Percentiles rank a stretch among this genome's conserved stretches.
Evolutionary conservation across 179 eudicot genomes (phyloP).

Genomic region (Kewa caespitosa): DNA sequence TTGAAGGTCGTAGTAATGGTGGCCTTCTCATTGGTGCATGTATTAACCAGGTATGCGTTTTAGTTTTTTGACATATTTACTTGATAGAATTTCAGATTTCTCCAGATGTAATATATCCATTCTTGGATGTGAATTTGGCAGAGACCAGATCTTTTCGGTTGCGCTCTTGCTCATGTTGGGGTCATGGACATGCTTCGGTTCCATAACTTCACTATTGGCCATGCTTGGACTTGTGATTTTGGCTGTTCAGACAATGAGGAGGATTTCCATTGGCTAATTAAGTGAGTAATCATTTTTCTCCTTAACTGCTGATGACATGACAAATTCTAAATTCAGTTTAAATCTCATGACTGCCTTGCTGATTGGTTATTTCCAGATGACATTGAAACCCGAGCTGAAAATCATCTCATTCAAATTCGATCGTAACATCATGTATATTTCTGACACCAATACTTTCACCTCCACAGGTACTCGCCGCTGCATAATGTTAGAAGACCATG

Average conservation of each 20-base stretch:
- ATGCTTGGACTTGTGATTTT: constrained; percentile 88
- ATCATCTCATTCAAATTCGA: no score
- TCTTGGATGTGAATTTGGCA: constrained; percentile 23
- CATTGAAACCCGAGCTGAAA: no score
- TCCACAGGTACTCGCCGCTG: constrained; percentile 83
- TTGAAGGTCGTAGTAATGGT: constrained; percentile 97
- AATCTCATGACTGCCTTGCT: no score
- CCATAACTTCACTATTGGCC: constrained; percentile 93
- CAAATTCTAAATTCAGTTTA: no score
- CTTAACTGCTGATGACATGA: no score
- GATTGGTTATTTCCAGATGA: no score
- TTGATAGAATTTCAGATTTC: neutral
- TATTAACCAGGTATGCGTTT: constrained; percentile 90
- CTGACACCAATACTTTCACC: no score
- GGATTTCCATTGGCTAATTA: constrained; percentile 75
- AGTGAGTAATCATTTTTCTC: constrained; percentile 45
- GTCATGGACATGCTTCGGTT: constrained; percentile 96
- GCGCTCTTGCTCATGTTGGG: constrained; percentile 94
- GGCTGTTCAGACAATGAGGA: constrained; percentile 92
- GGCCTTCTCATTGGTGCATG: constrained; percentile 93
- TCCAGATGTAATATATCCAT: neutral
- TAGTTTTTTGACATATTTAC: no score
- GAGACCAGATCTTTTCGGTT: constrained; percentile 96
- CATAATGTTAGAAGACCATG: constrained; percentile 94
- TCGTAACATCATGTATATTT: no score